Percentiles rank a stretch among this genome's conserved stretches.
Conservation (phyloP, 768 basidiomycete genomes). For the Boletus rufocinnamomeus region DNA sequence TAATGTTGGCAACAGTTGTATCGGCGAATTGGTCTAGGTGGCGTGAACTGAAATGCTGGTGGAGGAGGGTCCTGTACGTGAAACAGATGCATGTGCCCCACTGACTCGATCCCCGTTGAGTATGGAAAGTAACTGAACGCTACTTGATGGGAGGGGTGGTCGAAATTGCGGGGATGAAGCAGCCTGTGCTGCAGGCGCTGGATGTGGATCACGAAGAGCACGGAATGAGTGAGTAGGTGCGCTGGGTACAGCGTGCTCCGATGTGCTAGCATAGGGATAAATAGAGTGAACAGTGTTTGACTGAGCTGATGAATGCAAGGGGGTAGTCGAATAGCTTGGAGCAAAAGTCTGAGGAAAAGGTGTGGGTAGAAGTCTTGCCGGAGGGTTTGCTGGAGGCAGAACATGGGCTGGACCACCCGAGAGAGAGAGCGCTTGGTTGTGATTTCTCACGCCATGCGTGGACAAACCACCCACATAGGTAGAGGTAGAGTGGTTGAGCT, state of each 20-base stretch:
- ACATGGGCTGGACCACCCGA: slow-evolving; percentile 8
- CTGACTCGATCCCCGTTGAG: slow-evolving; percentile 33
- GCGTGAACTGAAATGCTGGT: slow-evolving; percentile 23
- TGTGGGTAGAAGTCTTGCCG: slow-evolving; percentile 9
- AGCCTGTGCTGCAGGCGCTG: slow-evolving; percentile 13
- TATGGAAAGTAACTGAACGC: slow-evolving; percentile 38
- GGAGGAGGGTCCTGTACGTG: slow-evolving; percentile 12
- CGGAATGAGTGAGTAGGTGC: slow-evolving; percentile 10
- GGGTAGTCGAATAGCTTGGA: slow-evolving; percentile 24
- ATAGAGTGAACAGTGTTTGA: slow-evolving; percentile 10
- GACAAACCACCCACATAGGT: slow-evolving; percentile 14
- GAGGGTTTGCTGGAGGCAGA: slow-evolving; percentile 4
- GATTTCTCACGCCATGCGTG: slow-evolving; percentile 13
- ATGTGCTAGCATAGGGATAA: slow-evolving; percentile 17
- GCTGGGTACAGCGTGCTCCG: slow-evolving; percentile 11
- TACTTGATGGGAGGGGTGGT: slow-evolving; percentile 24
- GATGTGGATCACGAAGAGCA: slow-evolving; percentile 19
- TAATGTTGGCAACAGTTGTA: slow-evolving; percentile 7
- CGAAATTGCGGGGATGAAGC: slow-evolving; percentile 18
- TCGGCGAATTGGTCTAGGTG: slow-evolving; percentile 22
- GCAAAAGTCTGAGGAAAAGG: slow-evolving; percentile 20
- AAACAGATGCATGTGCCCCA: slow-evolving; percentile 8
- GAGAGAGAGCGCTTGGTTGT: slow-evolving; percentile 19
- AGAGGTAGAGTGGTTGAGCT: slow-evolving; percentile 39
- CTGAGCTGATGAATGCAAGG: slow-evolving; percentile 15